Base-by-base conservation (phyloP, 768 basidiomycete species). In the Dictyophora rubrovolvata region DNA sequence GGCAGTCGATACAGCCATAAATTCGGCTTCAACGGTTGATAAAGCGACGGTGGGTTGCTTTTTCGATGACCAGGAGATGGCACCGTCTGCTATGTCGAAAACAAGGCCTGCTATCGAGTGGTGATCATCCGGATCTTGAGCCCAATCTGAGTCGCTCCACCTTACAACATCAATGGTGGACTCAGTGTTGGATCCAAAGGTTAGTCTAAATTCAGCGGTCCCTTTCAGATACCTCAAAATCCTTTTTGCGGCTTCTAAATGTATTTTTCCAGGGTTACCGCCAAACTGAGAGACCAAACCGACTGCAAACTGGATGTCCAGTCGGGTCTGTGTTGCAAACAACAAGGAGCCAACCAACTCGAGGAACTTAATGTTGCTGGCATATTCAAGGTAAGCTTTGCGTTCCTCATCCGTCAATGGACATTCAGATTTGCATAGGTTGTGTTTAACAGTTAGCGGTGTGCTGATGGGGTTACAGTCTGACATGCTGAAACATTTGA, bases 201-300 rank as follows among this genome's bases (percentile, higher is more conserved):
- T 64, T 5, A 74, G 62, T 54, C 59, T 55, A 18, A 60, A 57
- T 46, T 68, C 63, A 8, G 52, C 48, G 2, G 73, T 74, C 11
- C 67, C 70, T n/a, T 65, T 63, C 51, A 80, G 65, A 63, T 79
- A 81, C 1, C 69, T 65, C 47, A 76, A 68, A 20, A 79, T 59
- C 17, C 68, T 69, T 55, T 74, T 74, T 12, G 72, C 67, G 5
- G 1, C 58, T 47, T 12, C 62, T 63, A 72, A 77, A 18, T 71
- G 73, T 7, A 67, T 61, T 42, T 42, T 42, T 42, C 42, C 42
- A 42, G 55, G 55, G 22, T 56, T 56, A 6, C 21, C 17, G 47
- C 20, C 16, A 35, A 56, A 56, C 22, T 48, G 20, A 10, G 21
- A 11, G 0, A 78, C 60, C 1, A 62, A 60, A 1, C 64, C 60